Evolutionary conservation across 1,284 basidiomycete species (phyloP), one percentile per base, ranked within the genome.

Genomic region (Pulveroboletus sp.): DNA sequence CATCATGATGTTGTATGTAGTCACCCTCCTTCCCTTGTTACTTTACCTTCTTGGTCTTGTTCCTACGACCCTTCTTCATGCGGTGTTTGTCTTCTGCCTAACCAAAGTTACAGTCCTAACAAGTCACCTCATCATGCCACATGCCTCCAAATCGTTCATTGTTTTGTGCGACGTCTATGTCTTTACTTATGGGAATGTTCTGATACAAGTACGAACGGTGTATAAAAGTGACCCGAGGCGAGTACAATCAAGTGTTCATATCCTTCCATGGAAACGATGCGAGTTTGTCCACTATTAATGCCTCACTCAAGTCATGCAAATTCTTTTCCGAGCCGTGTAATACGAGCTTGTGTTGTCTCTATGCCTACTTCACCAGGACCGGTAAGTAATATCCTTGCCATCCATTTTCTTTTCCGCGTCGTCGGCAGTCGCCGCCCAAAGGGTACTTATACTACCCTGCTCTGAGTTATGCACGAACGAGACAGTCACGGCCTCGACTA

Each of bases 321-420:
- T 74, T 75, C 48, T 66, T 70, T n/a, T 8, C 69, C 74, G 15
- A 78, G 67, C 53, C 71, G 67, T 44, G 59, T 61, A 56, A 79
- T 74, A 36, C 67, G 55, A 17, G 73, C 76, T 63, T 74, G 71
- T n/a, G 62, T 62, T 24, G 68, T 74, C 63, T 75, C 74, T 42
- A 66, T 68, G n/a, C 75, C 73, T 6, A 62, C 55, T 46, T 67
- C 65, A 0, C 63, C 73, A 2, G 76, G 75, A 47, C 77, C 75
- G 15, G 67, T 70, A 78, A 69, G 67, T 78, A 78, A 55, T 58
- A 66, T 10, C 75, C 77, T 64, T 78, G 74, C 67, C 64, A 74
- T 38, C 63, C 61, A 47, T 74, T 71, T 74, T 71, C 59, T 70
- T 63, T 26, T 56, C 49, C 22, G 42, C 56, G 3, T 56, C 47